Percentiles rank a stretch among this genome's conserved stretches.
Conservation (phyloP, 257 asterid species). For the Fraxinus anomala region DNA sequence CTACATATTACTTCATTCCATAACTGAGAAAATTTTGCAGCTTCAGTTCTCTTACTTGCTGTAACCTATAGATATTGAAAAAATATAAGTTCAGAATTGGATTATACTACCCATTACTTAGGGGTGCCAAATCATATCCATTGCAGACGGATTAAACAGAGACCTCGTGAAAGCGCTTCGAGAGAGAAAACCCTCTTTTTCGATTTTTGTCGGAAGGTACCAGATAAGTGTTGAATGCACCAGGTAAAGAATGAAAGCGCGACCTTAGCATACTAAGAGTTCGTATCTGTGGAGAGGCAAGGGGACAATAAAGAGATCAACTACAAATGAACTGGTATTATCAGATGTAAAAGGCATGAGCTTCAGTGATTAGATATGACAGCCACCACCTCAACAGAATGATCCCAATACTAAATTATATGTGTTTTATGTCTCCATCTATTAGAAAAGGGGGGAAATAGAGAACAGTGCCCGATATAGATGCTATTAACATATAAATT, state of each 20-base stretch:
- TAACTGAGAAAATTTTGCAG: constrained; percentile 84
- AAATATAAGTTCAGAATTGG: background rate
- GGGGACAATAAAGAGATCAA: constrained; percentile 19
- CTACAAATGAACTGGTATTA: constrained; percentile 13
- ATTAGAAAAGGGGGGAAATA: background rate
- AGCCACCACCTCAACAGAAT: background rate
- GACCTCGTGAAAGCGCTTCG: constrained; percentile 46
- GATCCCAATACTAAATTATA: constrained; percentile 1
- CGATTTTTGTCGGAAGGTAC: constrained; percentile 53
- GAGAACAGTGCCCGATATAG: background rate
- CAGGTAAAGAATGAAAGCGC: constrained; percentile 83
- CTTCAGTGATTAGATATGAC: constrained; percentile 13
- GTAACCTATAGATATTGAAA: constrained; percentile 46
- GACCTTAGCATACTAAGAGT: constrained; percentile 88
- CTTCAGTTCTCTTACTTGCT: constrained; percentile 75
- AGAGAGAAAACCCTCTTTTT: constrained; percentile 40
- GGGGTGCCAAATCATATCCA: background rate
- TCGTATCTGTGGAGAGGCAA: constrained; percentile 56
- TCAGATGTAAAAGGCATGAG: constrained; percentile 5
- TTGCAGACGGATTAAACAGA: constrained; percentile 10
- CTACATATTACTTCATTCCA: constrained; percentile 63
- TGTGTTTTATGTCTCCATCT: background rate
- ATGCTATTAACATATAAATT: constrained; percentile 7
- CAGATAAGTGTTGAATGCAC: constrained; percentile 82
- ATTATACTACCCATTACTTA: background rate